Evolutionary conservation across 257 asterid genomes (phyloP), one percentile per base, ranked within the genome.

Genomic region (Nicotiana benthamiana): DNA sequence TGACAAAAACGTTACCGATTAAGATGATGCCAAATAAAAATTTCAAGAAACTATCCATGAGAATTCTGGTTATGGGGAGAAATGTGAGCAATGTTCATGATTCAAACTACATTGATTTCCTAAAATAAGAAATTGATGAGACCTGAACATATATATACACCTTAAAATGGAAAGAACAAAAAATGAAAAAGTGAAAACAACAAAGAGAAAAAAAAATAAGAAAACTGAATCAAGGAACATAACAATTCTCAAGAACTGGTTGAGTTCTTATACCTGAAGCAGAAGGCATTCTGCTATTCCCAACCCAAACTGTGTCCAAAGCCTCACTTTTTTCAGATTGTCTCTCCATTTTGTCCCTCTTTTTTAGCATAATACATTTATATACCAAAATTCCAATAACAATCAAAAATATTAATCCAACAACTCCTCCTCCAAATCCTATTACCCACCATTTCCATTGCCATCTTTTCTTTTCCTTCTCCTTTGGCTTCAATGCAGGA

Each of bases 221-320:
- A 80, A 34, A 54, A 70, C 6, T 12, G 36, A 43, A 70, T 88
- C 82, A 92, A 80, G 97, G 97, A 48, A 87, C 75, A 81, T 90
- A 90, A 30, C 80, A 87, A 82, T 79, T 84, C 79, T 93, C 99
- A 87, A 95, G 88, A 80, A 66, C 87, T 30, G 99, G 98, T 79
- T 88, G 93, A 36, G 98, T 95, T 86, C 98, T 92, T 82, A 91
- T 89, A 81, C 88, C 90, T 64, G 93, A 79, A 82, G 97, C 99
- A 12, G 87, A 30, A 67, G 94, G 95, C 98, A 95, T 89, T 89
- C 90, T 93, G 83, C 97, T 93, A 17, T 79, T 77, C 16, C 98
- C 97, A 86, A 95, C 82, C 98, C 98, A 93, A 48, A 83, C 64
- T 22, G 91, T 61, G 24, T 83, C 94, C 86, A 95, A 84, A 26